These are phyloP conservation scores for Toxicodendron radicans DNA, from an alignment of 345 rosid species.

Conservation along the genomic window DNA sequence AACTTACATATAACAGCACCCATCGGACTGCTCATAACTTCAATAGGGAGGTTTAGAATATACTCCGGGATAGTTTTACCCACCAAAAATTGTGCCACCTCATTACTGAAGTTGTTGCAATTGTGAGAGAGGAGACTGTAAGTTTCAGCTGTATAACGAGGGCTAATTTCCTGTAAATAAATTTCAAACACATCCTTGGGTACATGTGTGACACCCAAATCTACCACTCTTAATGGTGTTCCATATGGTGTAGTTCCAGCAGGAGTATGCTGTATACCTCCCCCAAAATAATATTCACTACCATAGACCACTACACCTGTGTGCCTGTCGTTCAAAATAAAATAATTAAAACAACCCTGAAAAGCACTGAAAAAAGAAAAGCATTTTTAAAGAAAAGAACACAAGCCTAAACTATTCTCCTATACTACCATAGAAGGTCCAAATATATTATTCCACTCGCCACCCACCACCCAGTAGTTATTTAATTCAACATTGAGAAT, in stretches of 20 bases:
- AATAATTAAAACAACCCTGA: background rate
- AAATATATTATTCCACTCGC: background rate
- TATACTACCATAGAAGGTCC: background rate
- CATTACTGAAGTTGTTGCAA: conserved; percentile 92
- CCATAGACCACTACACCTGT: conserved; percentile 88
- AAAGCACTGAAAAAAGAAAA: conserved; percentile 3
- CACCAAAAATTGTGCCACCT: conserved; percentile 88
- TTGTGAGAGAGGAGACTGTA: conserved; percentile 84
- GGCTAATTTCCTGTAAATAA: conserved; percentile 80
- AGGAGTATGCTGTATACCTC: conserved; percentile 73
- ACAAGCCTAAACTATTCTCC: background rate
- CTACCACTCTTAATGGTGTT: conserved; percentile 58
- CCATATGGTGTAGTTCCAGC: conserved; percentile 85
- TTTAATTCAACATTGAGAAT: background rate
- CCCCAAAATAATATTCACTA: conserved; percentile 81
- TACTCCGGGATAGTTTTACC: conserved; percentile 80
- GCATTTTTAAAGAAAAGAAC: background rate
- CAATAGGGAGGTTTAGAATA: conserved; percentile 83
- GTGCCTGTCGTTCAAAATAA: conserved; percentile 57
- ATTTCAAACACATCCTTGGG: conserved; percentile 88
- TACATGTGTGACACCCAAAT: conserved; percentile 79
- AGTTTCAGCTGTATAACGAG: conserved; percentile 82
- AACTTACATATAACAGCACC: conserved; percentile 80
- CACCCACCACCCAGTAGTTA: background rate
- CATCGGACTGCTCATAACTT: conserved; percentile 92